Percentiles rank a stretch among this genome's conserved stretches.
These are phyloP conservation scores for Tulasnella sp. DNA, from an alignment of 768 basidiomycete species.

Conservation along the genomic window DNA sequence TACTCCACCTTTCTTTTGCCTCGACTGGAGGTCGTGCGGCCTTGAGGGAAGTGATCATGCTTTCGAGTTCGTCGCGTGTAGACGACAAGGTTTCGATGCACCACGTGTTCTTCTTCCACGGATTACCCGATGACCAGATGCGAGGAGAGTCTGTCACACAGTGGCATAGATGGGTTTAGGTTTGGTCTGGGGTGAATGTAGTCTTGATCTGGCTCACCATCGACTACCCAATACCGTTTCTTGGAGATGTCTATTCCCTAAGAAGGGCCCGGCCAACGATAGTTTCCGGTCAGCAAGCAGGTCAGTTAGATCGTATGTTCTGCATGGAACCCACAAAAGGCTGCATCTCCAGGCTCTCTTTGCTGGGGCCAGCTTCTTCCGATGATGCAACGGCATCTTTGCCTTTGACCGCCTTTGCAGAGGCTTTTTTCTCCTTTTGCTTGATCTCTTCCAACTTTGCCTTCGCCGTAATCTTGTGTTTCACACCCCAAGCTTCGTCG, in stretches of 20 bases:
- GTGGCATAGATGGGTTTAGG: neutral
- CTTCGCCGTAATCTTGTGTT: slow-evolving; percentile 68
- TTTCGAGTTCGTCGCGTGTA: slow-evolving; percentile 59
- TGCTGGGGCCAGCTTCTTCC: slow-evolving; percentile 45
- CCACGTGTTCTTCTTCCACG: slow-evolving; percentile 70
- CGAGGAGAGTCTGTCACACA: slow-evolving; percentile 60
- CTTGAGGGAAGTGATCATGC: slow-evolving; percentile 50
- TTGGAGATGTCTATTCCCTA: slow-evolving; percentile 59
- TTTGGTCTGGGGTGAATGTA: neutral
- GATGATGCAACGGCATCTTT: neutral
- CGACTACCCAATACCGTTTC: slow-evolving; percentile 75
- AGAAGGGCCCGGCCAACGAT: too few species aligned
- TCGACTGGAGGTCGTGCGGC: slow-evolving; percentile 20
- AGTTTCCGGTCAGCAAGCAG: too few species aligned
- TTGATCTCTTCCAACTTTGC: slow-evolving; percentile 28
- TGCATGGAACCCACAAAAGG: slow-evolving; percentile 36
- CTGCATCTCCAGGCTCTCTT: slow-evolving; percentile 48
- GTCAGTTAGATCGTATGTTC: too few species aligned
- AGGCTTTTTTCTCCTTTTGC: neutral
- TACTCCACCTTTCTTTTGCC: slow-evolving; percentile 21
- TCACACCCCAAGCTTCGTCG: slow-evolving; percentile 80
- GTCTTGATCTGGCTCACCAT: slow-evolving; percentile 60
- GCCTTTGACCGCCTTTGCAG: neutral
- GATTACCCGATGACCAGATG: slow-evolving; percentile 74
- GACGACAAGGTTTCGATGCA: slow-evolving; percentile 62